These are phyloP conservation scores for Datisca glomerata DNA, from an alignment of 306 rosid genomes.

Conservation along the genomic window DNA sequence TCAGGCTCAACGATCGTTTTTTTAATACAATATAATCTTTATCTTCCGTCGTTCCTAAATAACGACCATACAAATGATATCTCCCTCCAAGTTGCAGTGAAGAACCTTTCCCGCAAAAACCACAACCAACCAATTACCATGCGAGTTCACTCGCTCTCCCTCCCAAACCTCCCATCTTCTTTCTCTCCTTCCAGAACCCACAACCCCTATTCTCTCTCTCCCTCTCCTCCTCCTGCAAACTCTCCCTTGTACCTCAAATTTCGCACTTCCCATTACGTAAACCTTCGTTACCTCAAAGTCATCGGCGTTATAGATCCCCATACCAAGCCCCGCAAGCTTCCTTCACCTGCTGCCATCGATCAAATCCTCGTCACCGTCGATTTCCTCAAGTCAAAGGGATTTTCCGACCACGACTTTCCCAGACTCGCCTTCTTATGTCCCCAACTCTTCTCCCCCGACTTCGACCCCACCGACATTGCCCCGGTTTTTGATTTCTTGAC, in stretches of 20 bases:
- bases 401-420: conserved; percentile 56
- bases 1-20: too few species aligned
- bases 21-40: too few species aligned
- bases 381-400: conserved; percentile 63
- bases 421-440: conserved; percentile 48
- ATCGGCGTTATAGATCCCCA: conserved; percentile 39
- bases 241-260: conserved; percentile 43
- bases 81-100: too few species aligned
- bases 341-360: conserved; percentile 42
- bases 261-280: conserved; percentile 55
- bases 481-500: conserved; percentile 49
- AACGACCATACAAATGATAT: too few species aligned
- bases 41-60: too few species aligned
- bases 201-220: not conserved
- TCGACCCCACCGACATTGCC: conserved; percentile 30
- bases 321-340: conserved; percentile 34
- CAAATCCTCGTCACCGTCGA: conserved; percentile 40
- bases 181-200: conserved; percentile 1
- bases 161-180: conserved; percentile 15
- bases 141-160: conserved; percentile 15
- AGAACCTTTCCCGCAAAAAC: too few species aligned
- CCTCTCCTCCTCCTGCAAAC: conserved; percentile 4
- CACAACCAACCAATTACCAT: too few species aligned
- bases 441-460: conserved; percentile 36
- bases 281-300: conserved; percentile 63